Conservation (phyloP, 73 alveolate species). For the Tetrahymena thermophila region DNA sequence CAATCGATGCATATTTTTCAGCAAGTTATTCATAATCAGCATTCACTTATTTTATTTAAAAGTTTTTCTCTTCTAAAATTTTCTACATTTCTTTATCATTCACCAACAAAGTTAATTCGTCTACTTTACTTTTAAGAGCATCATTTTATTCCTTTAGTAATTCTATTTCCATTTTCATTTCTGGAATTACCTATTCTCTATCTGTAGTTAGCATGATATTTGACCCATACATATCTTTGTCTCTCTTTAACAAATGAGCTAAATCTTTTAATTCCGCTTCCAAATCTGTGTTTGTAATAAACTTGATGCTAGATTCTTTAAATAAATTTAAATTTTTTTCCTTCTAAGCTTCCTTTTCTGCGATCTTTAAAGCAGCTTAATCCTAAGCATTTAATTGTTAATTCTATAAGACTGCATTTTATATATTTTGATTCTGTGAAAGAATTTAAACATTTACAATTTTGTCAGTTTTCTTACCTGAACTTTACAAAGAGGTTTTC, state of each 20-base stretch:
- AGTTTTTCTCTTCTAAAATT: not conserved
- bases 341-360: not conserved
- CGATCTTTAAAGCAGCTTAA: not conserved
- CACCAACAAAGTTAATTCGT: not conserved
- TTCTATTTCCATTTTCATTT: not conserved
- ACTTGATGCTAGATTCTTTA: not conserved
- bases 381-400: not conserved
- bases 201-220: not conserved
- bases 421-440: not conserved
- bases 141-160: not conserved
- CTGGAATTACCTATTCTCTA: not conserved
- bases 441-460: not conserved
- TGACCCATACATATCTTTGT: not conserved
- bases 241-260: not conserved
- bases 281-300: not conserved
- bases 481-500: not conserved
- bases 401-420: not conserved
- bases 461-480: not conserved
- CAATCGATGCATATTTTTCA: not conserved
- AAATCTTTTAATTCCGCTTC: not conserved
- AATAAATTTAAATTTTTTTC: not conserved
- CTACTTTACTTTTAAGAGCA: not conserved
- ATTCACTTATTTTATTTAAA: not conserved
- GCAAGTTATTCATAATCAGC: not conserved
- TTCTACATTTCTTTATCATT: not conserved